Evolutionary conservation across 352 stramenopile species (phyloP).

Genomic region (Globisporangium takayamanum): DNA sequence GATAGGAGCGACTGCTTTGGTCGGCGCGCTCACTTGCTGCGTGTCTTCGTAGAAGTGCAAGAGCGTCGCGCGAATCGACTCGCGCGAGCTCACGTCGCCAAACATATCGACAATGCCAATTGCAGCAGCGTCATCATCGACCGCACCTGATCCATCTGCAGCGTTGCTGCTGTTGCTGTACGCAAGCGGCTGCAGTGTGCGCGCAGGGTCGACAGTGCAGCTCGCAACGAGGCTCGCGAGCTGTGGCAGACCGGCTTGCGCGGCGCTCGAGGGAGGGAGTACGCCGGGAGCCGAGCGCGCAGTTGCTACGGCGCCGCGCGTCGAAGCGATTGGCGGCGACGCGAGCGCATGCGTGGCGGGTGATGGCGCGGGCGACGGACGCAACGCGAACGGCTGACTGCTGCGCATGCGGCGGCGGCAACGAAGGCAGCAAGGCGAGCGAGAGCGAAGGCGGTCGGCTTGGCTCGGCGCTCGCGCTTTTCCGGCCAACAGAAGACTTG

Average conservation of each 20-base stretch:
- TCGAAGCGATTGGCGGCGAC: neutral
- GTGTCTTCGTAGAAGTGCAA: conserved; percentile 31
- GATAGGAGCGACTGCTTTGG: neutral
- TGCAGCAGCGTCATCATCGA: neutral
- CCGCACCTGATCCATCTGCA: too few relatives aligned
- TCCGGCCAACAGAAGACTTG: neutral
- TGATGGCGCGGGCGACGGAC: conserved; percentile 1
- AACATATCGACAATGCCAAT: conserved; percentile 20
- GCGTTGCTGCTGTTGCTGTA: neutral
- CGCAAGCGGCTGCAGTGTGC: neutral
- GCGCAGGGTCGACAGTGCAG: conserved; percentile 6
- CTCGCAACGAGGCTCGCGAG: conserved; percentile 20
- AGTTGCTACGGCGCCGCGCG: neutral
- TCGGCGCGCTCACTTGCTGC: conserved; percentile 16
- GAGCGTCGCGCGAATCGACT: conserved; percentile 34
- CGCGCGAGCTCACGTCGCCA: conserved; percentile 21
- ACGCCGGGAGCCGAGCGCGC: neutral
- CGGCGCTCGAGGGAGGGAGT: neutral
- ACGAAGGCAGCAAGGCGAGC: neutral
- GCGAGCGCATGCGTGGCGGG: neutral
- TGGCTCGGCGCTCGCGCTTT: neutral
- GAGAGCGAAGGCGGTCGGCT: neutral
- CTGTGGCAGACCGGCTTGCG: conserved; percentile 24
- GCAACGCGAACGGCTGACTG: conserved; percentile 13
- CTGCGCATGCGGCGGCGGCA: neutral